These are phyloP conservation scores for Xylaria sp. DNA, from an alignment of 2,329 filamentous ascomycete genomes.

Conservation along the genomic window DNA sequence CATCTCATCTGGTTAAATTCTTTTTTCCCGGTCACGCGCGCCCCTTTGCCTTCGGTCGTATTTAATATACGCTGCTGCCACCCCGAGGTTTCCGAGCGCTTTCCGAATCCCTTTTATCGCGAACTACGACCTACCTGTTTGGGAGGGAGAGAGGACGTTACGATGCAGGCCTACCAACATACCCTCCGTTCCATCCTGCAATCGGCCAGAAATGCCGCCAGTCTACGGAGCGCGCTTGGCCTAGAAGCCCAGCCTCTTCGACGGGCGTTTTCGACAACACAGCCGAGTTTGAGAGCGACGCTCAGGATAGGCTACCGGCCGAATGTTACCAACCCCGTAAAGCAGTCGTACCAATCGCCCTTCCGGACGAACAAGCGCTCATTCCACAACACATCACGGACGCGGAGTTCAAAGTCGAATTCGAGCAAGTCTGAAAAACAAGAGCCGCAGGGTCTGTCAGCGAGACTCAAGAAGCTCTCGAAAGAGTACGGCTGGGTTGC, in stretches of 20 bases:
- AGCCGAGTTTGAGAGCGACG: slow-evolving; percentile 10
- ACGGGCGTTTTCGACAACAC: slow-evolving; percentile 20
- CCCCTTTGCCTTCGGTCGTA: neutral
- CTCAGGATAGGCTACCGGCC: slow-evolving; percentile 14
- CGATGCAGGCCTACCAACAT: slow-evolving; percentile 17
- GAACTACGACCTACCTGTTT: neutral
- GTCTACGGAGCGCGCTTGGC: slow-evolving; percentile 18
- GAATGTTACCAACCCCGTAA: slow-evolving; percentile 11
- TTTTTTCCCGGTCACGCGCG: slow-evolving; percentile 8
- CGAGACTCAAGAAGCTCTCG: slow-evolving; percentile 74
- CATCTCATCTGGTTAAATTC: neutral
- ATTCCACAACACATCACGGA: slow-evolving; percentile 26
- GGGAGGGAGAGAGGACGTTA: slow-evolving; percentile 10
- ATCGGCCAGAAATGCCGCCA: slow-evolving; percentile 8
- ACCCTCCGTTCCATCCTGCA: slow-evolving; percentile 16
- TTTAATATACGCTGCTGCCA: neutral
- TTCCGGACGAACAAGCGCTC: slow-evolving; percentile 22
- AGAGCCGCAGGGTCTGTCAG: slow-evolving; percentile 50
- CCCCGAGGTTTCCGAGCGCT: neutral
- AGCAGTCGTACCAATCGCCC: slow-evolving; percentile 13
- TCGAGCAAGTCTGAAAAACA: slow-evolving; percentile 17
- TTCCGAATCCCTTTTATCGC: neutral
- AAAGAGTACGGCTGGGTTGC: slow-evolving; percentile 94
- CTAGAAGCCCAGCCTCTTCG: slow-evolving; percentile 17
- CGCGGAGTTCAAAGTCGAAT: slow-evolving; percentile 25